A percentile compares a stretch with the other conserved stretches of the same genome.
These are phyloP conservation scores for Leishmania turanica DNA, from an alignment of 208 protist genomes.

Conservation along the genomic window DNA sequence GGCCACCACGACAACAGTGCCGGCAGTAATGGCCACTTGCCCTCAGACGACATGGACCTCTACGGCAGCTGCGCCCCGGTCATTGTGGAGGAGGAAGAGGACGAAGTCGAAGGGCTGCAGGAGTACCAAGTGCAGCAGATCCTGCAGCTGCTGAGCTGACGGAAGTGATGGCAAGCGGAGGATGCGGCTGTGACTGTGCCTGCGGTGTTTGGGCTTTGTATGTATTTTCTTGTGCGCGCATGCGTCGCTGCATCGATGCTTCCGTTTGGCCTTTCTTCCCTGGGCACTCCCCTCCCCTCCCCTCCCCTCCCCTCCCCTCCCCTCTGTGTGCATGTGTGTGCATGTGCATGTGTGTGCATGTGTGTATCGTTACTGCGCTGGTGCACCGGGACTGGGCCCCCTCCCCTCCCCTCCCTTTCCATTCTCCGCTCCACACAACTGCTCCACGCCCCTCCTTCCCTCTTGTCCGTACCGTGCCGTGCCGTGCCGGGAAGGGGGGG, in stretches of 20 bases:
- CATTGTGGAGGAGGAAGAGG: conserved; percentile 24
- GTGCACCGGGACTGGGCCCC: too few species aligned
- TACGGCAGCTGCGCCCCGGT: conserved; percentile 1
- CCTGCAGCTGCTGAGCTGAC: conserved; percentile 21
- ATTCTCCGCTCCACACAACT: too few species aligned
- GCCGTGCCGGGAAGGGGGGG: too few species aligned
- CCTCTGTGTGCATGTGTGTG: background rate
- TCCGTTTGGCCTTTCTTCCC: too few species aligned
- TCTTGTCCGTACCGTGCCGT: background rate
- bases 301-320: too few species aligned
- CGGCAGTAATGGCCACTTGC: background rate
- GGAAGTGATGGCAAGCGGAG: background rate
- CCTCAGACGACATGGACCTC: background rate
- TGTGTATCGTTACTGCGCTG: too few species aligned
- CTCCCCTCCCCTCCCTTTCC: too few species aligned
- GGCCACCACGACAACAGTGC: background rate
- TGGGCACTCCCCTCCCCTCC: too few species aligned
- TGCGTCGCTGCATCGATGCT: background rate
- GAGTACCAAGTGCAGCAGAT: conserved; percentile 30
- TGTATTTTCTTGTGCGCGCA: too few species aligned
- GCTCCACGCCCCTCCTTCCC: background rate
- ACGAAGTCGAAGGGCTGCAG: conserved; percentile 17
- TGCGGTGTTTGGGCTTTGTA: background rate
- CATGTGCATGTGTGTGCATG: background rate
- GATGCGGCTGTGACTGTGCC: background rate